Base-by-base conservation (phyloP, 305 asterid genomes). In the Coffea humblotiana region DNA sequence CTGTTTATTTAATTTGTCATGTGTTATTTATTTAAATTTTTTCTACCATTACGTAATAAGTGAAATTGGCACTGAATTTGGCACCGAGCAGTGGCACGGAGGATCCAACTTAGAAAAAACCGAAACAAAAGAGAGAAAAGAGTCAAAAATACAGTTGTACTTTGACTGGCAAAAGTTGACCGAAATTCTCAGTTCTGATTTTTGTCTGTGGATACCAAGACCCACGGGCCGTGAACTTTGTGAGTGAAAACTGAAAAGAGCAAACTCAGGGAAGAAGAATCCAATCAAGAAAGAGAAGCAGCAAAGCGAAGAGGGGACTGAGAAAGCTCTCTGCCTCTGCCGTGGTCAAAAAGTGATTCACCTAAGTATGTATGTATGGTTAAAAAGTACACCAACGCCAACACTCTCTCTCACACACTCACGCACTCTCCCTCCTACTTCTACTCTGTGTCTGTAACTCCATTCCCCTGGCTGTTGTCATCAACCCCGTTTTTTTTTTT, bases 61-160 rank as follows among this genome's bases (percentile, higher is more conserved):
- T n/a, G n/a, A n/a, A n/a, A n/a, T n/a, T n/a, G n/a, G n/a, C n/a
- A n/a, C n/a, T n/a, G n/a, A n/a, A n/a, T n/a, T n/a, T n/a, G n/a
- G n/a, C n/a, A n/a, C n/a, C n/a, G n/a, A n/a, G n/a, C n/a, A n/a
- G n/a, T n/a, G n/a, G n/a, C n/a, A n/a, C n/a, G n/a, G n/a, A n/a
- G n/a, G n/a, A n/a, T n/a, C n/a, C n/a, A n/a, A n/a, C n/a, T n/a
- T 32, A 32, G 32, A 32, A 32, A 32, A 32, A 32, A 32, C 32
- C 32, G 32, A 32, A 32, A n/a, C 23, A 37, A 29, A 29, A 51
- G 18, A 0, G 51, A 52, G 23, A 27, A 23, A 51, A 35, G 58
- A 71, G 81, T 71, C 76, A 78, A 78, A n/a, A 58, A 16, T 47
- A 78, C 82, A 78, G 82, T 58, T 78, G 82, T 78, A 78, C 77